These are phyloP conservation scores for Yarrowia yakushimensis DNA, from an alignment of 805 yeast species.

Conservation along the genomic window DNA sequence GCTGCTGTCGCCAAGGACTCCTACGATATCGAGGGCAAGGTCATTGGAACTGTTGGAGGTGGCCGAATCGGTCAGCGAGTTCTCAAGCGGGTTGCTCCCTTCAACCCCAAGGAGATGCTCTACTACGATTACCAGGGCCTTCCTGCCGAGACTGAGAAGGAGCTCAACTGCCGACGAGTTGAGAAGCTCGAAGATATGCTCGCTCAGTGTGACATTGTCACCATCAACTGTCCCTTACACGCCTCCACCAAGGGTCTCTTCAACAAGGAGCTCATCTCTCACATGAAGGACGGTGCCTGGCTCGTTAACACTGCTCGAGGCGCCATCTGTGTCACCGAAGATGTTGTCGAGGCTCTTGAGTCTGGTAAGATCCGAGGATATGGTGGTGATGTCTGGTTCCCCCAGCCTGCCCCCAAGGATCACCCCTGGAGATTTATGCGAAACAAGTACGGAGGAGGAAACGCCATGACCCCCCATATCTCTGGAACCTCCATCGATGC, in stretches of 20 bases:
- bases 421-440: slow-evolving; percentile 75
- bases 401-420: slow-evolving; percentile 75
- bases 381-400: slow-evolving; percentile 66
- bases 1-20: slow-evolving; percentile 72
- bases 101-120: slow-evolving; percentile 68
- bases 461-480: slow-evolving; percentile 81
- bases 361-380: slow-evolving; percentile 50
- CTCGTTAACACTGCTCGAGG: neutral
- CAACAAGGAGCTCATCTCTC: slow-evolving; percentile 38
- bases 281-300: neutral
- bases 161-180: slow-evolving; percentile 28
- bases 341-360: slow-evolving; percentile 46
- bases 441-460: slow-evolving; percentile 67
- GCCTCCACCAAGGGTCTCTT: slow-evolving; percentile 50
- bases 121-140: slow-evolving; percentile 74
- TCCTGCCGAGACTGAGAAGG: slow-evolving; percentile 38
- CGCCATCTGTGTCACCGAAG: slow-evolving; percentile 46
- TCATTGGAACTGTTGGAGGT: slow-evolving; percentile 74
- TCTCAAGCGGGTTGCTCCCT: slow-evolving; percentile 65
- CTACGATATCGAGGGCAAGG: slow-evolving; percentile 72
- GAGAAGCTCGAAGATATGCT: slow-evolving; percentile 42
- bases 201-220: slow-evolving; percentile 48
- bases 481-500: slow-evolving; percentile 81
- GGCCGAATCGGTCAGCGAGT: slow-evolving; percentile 80
- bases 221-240: slow-evolving; percentile 52